phyloP scores from a whole-genome alignment of 257 asterid genomes.

The Leonotis leonurus region DNA sequence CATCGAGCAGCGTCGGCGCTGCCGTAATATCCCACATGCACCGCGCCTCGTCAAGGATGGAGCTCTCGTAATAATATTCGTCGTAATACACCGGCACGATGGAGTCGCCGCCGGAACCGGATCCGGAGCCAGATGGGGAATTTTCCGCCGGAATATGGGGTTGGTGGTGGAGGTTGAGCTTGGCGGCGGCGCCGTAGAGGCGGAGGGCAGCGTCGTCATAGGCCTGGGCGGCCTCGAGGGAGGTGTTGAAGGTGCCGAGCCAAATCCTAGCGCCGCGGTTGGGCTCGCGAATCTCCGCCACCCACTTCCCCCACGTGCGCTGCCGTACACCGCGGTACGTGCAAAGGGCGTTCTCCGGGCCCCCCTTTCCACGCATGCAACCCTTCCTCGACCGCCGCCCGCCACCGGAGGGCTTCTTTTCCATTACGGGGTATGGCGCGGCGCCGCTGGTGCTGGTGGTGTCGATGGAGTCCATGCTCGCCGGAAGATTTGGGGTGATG shows the following conservation, averaged over 20 bases:
- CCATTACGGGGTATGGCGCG: not conserved
- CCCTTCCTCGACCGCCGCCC: slow-evolving; percentile 60
- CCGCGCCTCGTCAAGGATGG: slow-evolving; percentile 42
- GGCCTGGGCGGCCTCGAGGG: slow-evolving; percentile 67
- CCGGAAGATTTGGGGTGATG: not conserved
- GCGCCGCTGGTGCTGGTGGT: not conserved
- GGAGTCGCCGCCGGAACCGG: slow-evolving; percentile 7
- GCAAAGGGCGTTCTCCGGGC: slow-evolving; percentile 69
- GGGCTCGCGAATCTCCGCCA: slow-evolving; percentile 78
- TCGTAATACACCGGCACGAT: slow-evolving; percentile 4
- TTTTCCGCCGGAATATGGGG: too few species aligned
- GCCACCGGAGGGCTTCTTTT: slow-evolving; percentile 17
- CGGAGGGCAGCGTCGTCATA: slow-evolving; percentile 59
- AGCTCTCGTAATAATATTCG: slow-evolving; percentile 5
- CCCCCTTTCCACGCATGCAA: slow-evolving; percentile 83
- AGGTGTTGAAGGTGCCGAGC: slow-evolving; percentile 70
- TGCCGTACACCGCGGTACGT: slow-evolving; percentile 73
- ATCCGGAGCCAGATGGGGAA: not conserved
- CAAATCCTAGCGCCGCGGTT: slow-evolving; percentile 65
- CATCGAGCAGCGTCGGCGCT: slow-evolving; percentile 55
- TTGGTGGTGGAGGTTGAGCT: slow-evolving; percentile 53
- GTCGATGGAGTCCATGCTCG: not conserved
- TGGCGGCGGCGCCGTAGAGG: slow-evolving; percentile 50
- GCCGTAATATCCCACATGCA: slow-evolving; percentile 49
- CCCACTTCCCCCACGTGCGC: slow-evolving; percentile 89